A percentile compares a stretch with the other conserved stretches of the same genome.
Conservation (phyloP, 2,329 filamentous ascomycete genomes). For the Beauveria brongniartii region DNA sequence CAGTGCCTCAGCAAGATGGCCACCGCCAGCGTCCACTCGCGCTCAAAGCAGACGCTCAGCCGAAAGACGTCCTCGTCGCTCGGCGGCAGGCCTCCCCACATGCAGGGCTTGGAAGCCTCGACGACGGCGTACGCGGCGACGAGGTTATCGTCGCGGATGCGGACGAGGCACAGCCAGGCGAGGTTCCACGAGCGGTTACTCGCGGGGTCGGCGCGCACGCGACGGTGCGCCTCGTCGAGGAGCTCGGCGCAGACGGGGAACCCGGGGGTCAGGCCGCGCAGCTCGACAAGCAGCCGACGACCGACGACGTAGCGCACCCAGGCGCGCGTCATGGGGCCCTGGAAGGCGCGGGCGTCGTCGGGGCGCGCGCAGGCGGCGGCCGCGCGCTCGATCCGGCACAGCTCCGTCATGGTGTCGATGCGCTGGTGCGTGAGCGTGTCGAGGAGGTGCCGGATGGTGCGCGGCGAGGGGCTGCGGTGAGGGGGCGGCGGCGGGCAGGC, state of each 20-base stretch:
- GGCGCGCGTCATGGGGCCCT: slow-evolving; percentile 58
- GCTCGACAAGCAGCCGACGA: slow-evolving; percentile 60
- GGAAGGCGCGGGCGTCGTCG: slow-evolving; percentile 50
- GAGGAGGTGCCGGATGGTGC: slow-evolving; percentile 41
- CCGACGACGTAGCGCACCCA: slow-evolving; percentile 67
- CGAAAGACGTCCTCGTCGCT: slow-evolving; percentile 46
- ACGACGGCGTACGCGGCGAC: slow-evolving; percentile 51
- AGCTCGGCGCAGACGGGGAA: slow-evolving; percentile 62
- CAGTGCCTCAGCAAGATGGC: slow-evolving; percentile 62
- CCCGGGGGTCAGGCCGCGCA: slow-evolving; percentile 57
- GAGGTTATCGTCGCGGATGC: slow-evolving; percentile 55
- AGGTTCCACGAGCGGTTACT: slow-evolving; percentile 69
- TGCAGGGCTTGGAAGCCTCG: slow-evolving; percentile 55
- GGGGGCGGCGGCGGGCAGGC: background rate
- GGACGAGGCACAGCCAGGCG: slow-evolving; percentile 62
- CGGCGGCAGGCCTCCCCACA: slow-evolving; percentile 59
- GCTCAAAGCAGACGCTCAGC: slow-evolving; percentile 54
- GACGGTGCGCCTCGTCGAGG: slow-evolving; percentile 54
- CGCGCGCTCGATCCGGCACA: slow-evolving; percentile 61
- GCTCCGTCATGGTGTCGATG: slow-evolving; percentile 66
- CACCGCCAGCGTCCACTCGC: slow-evolving; percentile 60
- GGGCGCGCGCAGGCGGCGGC: slow-evolving; percentile 50
- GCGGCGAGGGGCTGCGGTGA: background rate
- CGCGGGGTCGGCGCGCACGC: slow-evolving; percentile 55
- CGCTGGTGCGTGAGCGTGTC: slow-evolving; percentile 56